Evolutionary conservation across 495 filamentous ascomycete genomes (phyloP).

Genomic region (Thermothielavioides terrestris): DNA sequence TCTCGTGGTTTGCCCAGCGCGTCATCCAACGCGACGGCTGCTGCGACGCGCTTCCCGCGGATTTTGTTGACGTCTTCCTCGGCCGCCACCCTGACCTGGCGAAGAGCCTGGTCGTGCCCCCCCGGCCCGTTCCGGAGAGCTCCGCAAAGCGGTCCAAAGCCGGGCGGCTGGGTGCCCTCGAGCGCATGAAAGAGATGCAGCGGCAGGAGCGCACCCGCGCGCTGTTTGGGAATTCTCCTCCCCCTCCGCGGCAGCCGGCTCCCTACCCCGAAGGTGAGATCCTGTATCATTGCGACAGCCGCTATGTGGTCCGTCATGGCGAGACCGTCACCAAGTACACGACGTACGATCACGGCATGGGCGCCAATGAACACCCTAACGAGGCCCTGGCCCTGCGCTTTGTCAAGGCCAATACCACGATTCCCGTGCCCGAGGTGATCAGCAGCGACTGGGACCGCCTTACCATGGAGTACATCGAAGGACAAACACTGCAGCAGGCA

Average conservation of each 20-base stretch:
- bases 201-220: background rate
- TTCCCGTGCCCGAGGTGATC: conserved; percentile 15
- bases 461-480: conserved; percentile 26
- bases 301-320: background rate
- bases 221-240: background rate
- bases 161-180: background rate
- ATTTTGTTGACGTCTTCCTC: background rate
- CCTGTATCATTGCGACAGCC: background rate
- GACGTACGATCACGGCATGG: background rate
- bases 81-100: background rate
- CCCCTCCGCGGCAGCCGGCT: background rate
- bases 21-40: background rate
- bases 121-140: background rate
- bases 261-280: background rate
- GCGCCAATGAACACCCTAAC: background rate
- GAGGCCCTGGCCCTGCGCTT: background rate
- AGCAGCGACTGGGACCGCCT: conserved; percentile 23
- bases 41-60: background rate
- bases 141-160: background rate
- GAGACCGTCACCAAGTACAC: background rate
- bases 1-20: background rate
- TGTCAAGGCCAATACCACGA: conserved; percentile 6
- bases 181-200: background rate
- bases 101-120: background rate
- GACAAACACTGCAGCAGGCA: conserved; percentile 17